Conservation (phyloP, 495 filamentous ascomycete genomes). For the Cryomyces minteri region DNA sequence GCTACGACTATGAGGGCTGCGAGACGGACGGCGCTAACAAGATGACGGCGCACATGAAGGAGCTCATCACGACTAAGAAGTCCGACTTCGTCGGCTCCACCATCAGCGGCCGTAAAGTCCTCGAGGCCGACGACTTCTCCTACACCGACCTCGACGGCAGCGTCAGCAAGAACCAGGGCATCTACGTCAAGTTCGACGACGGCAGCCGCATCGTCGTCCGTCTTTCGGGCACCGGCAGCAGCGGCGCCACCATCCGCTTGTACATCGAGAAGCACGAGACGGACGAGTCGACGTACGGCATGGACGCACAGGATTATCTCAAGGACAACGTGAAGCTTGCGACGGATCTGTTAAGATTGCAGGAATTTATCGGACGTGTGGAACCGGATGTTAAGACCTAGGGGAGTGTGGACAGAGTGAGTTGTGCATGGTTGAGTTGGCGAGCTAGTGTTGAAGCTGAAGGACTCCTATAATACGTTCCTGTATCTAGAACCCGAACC, state of each 20-base stretch:
- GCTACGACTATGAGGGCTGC: slow-evolving; percentile 94
- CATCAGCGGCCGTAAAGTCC: slow-evolving; percentile 63
- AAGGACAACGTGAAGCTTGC: slow-evolving; percentile 74
- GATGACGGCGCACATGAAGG: slow-evolving; percentile 58
- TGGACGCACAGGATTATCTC: slow-evolving; percentile 86
- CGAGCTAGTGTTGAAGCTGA: too few relatives aligned
- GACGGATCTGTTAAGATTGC: slow-evolving; percentile 66
- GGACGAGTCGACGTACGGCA: slow-evolving; percentile 52
- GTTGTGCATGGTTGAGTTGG: too few relatives aligned
- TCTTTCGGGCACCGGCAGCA: slow-evolving; percentile 84
- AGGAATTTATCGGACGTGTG: slow-evolving; percentile 74
- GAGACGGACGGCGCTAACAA: slow-evolving; percentile 79
- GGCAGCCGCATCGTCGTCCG: slow-evolving; percentile 88
- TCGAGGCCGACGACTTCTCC: slow-evolving; percentile 83
- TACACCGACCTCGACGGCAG: slow-evolving; percentile 96
- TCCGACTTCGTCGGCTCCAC: slow-evolving; percentile 66
- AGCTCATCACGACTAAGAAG: slow-evolving; percentile 46
- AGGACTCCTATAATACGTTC: too few relatives aligned
- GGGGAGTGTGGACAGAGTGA: slow-evolving; percentile 1
- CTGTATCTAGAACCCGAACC: too few relatives aligned
- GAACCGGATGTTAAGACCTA: slow-evolving; percentile 93
- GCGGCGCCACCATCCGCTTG: slow-evolving; percentile 85
- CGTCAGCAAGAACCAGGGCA: slow-evolving; percentile 86
- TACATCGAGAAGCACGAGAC: slow-evolving; percentile 86
- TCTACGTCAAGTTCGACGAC: slow-evolving; percentile 87